phyloP scores from a whole-genome alignment of 1,139 yeast genomes.

The Magnusiomyces fungicola region DNA sequence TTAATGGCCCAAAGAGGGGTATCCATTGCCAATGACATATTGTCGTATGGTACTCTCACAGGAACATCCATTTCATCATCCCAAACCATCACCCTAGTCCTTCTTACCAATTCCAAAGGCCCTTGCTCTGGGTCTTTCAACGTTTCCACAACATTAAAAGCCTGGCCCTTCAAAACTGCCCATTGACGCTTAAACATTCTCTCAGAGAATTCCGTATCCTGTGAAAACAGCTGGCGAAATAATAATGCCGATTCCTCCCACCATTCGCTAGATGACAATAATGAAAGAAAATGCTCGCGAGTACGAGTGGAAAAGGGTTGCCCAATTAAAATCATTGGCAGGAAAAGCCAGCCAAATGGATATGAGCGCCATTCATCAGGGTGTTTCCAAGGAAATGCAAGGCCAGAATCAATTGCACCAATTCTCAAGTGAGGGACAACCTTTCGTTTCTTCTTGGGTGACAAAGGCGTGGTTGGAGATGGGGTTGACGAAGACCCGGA shows the following conservation, averaged over 20 bases:
- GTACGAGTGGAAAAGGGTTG: conserved; percentile 58
- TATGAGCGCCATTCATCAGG: conserved; percentile 80
- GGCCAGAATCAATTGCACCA: conserved; percentile 73
- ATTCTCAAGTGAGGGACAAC: conserved; percentile 41
- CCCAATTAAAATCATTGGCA: conserved; percentile 58
- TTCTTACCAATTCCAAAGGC: conserved; percentile 57
- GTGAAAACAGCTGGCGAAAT: conserved; percentile 43
- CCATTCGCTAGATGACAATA: conserved; percentile 58
- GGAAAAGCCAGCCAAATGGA: conserved; percentile 72
- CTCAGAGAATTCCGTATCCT: conserved; percentile 56
- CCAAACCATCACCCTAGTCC: conserved; percentile 50
- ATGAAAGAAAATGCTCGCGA: conserved; percentile 49
- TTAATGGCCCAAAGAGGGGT: conserved; percentile 21
- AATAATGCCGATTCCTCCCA: conserved; percentile 55
- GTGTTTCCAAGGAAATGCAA: conserved; percentile 76
- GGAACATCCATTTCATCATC: conserved; percentile 62
- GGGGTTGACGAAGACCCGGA: conserved; percentile 5
- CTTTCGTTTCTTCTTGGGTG: background rate
- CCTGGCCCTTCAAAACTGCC: conserved; percentile 71
- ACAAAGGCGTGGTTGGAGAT: conserved; percentile 3
- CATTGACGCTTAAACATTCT: conserved; percentile 63
- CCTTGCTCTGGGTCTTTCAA: conserved; percentile 53
- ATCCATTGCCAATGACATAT: conserved; percentile 30
- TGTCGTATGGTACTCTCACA: conserved; percentile 32
- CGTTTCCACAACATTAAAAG: conserved; percentile 66